phyloP scores from a whole-genome alignment of 768 basidiomycete species.

The Leccinum pellstonianum region DNA sequence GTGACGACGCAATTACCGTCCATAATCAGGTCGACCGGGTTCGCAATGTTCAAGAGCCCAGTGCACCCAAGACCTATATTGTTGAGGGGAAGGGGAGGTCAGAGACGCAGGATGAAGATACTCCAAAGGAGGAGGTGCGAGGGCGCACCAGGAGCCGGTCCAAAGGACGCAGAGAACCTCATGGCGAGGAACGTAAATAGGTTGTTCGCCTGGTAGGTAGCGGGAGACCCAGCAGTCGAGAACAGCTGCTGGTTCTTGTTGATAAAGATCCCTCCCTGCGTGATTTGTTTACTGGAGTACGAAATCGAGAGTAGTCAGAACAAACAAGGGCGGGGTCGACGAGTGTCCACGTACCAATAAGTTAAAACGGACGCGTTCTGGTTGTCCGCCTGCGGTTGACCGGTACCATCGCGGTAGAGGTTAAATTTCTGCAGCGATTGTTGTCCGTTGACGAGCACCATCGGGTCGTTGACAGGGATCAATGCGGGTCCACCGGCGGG shows the following conservation, averaged over 20 bases:
- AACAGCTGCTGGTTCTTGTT: constrained; percentile 23
- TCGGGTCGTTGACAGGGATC: constrained; percentile 27
- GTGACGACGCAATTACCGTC: constrained; percentile 28
- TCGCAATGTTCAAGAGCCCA: constrained; percentile 20
- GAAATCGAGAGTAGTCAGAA: not conserved
- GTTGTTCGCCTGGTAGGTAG: constrained; percentile 20
- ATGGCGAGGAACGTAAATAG: constrained; percentile 31
- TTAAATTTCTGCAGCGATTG: constrained; percentile 28
- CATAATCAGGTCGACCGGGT: constrained; percentile 24
- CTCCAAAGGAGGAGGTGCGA: no score
- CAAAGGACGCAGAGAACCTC: constrained; percentile 26
- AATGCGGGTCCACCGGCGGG: constrained; percentile 25
- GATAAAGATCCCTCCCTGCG: constrained; percentile 25
- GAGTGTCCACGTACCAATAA: constrained; percentile 20
- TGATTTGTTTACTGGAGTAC: constrained; percentile 20
- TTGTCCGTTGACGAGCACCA: constrained; percentile 27
- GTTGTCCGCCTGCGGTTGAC: constrained; percentile 25
- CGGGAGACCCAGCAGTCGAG: constrained; percentile 19
- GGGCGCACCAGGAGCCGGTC: constrained; percentile 24
- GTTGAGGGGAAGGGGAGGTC: not conserved
- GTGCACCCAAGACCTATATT: constrained; percentile 24
- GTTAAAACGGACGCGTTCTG: constrained; percentile 21
- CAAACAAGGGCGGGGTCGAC: not conserved
- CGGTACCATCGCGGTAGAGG: constrained; percentile 27
- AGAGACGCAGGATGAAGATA: not conserved